Conservation (phyloP, 257 asterid species). For the Henckelia pumila region DNA sequence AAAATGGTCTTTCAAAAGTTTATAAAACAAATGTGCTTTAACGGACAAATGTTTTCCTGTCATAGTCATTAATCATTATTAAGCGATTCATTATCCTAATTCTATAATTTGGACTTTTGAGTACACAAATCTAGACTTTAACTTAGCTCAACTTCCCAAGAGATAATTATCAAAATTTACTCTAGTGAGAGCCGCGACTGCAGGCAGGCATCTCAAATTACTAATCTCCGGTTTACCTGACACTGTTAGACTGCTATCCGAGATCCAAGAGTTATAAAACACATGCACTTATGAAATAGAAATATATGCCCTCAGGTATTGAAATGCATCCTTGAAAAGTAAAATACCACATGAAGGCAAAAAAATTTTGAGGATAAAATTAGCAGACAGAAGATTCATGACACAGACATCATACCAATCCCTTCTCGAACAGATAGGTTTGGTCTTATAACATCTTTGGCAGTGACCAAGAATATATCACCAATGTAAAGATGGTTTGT, state of each 20-base stretch:
- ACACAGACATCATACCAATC: slow-evolving; percentile 45
- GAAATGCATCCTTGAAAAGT: slow-evolving; percentile 1
- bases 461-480: slow-evolving; percentile 60
- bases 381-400: slow-evolving; percentile 9
- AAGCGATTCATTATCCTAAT: neutral
- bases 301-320: neutral
- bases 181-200: neutral
- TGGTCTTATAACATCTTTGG: slow-evolving; percentile 63
- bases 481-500: slow-evolving; percentile 74
- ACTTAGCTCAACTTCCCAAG: neutral
- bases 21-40: neutral
- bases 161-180: neutral
- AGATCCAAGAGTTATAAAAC: neutral
- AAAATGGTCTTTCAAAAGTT: neutral
- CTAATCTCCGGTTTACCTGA: neutral
- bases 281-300: neutral
- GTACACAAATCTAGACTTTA: neutral
- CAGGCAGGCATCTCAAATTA: neutral
- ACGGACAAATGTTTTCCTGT: neutral
- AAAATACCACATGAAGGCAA: slow-evolving; percentile 13
- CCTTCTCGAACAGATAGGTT: slow-evolving; percentile 71
- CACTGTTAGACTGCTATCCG: neutral
- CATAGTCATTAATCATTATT: too few relatives aligned
- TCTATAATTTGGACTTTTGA: neutral
- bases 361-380: neutral